Base-by-base conservation (phyloP, 495 filamentous ascomycete genomes). In the Podospora fimiseda region DNA sequence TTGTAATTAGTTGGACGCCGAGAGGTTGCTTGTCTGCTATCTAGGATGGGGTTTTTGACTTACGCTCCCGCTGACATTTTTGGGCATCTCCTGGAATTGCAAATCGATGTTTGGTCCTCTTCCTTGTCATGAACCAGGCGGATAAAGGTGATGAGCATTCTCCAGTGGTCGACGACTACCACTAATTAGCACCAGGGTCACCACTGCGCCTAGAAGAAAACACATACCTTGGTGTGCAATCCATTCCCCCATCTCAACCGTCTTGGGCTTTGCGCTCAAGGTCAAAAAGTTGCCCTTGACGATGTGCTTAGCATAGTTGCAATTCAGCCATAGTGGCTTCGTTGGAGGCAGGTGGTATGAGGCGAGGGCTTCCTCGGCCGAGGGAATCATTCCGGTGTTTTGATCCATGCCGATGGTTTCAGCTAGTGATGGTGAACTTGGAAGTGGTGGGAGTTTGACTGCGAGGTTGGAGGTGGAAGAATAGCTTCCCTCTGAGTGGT, bases 231-330 rank as follows among this genome's bases (percentile, higher is more conserved):
- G 91, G 70, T 96, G 91, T 53, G 90, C 90, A 60, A 95, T 73
- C 91, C 91, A 96, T 65, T 96, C 91, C 38, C 89, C 90, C 59
- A 87, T 79, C 66, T 95, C 91, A 19, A 95, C 86, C 43, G 89
- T 88, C 69, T 88, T 87, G n/a, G 91, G 91, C 67, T 89, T 88
- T 43, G 89, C 88, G 60, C 89, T 92, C 43, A 96, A 70, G 20
- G 91, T 95, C 83, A 94, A 85, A 66, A 95, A 95, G 70, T 95
- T 96, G 36, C 91, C 91, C 72, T 89, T 93, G 60, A 95, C 91
- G 56, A 94, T 92, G 58, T 95, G 79, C 58, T 84, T 86, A 46
- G 86, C 83, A 66, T 91, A 89, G 62, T 86, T 82, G 56, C 89
- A 82, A 58, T 88, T 67, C 36, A 72, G 65, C 69, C 69, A 72